Conservation (phyloP, 169 alveolate species). For the Plasmodium malariae region DNA sequence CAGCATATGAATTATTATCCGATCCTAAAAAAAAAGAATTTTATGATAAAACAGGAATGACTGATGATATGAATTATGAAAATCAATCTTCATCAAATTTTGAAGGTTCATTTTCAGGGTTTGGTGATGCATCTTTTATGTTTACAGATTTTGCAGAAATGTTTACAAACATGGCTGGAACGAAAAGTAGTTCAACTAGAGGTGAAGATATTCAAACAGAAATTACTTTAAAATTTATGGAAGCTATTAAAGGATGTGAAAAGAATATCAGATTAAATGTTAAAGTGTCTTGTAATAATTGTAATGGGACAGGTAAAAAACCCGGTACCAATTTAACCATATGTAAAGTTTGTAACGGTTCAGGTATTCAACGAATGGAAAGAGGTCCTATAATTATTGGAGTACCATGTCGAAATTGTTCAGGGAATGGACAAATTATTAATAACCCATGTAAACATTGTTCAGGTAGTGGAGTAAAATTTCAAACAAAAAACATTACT, state of each 20-base stretch:
- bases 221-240: slow-evolving; percentile 88
- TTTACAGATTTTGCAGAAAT: slow-evolving; percentile 90
- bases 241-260: slow-evolving; percentile 89
- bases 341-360: slow-evolving; percentile 90
- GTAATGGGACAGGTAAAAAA: slow-evolving; percentile 88
- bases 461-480: slow-evolving; percentile 88
- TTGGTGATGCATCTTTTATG: slow-evolving; percentile 89
- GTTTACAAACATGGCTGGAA: slow-evolving; percentile 88
- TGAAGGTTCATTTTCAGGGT: slow-evolving; percentile 83
- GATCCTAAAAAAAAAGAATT: slow-evolving; percentile 92
- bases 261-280: slow-evolving; percentile 85
- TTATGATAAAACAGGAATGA: slow-evolving; percentile 93
- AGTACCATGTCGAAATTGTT: slow-evolving; percentile 90
- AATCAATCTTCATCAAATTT: slow-evolving; percentile 76
- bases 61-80: slow-evolving; percentile 84
- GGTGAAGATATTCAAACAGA: slow-evolving; percentile 89
- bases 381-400: slow-evolving; percentile 90
- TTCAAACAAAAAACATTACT: slow-evolving; percentile 86
- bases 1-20: slow-evolving; percentile 95
- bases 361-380: slow-evolving; percentile 90
- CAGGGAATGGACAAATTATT: slow-evolving; percentile 89
- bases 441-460: slow-evolving; percentile 88
- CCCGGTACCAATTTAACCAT: slow-evolving; percentile 83
- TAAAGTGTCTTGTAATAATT: slow-evolving; percentile 86
- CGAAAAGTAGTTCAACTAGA: slow-evolving; percentile 80